Percentiles rank a stretch among this genome's conserved stretches.
Evolutionary conservation across 805 yeast genomes (phyloP).

Genomic region (Candida maltosa): DNA sequence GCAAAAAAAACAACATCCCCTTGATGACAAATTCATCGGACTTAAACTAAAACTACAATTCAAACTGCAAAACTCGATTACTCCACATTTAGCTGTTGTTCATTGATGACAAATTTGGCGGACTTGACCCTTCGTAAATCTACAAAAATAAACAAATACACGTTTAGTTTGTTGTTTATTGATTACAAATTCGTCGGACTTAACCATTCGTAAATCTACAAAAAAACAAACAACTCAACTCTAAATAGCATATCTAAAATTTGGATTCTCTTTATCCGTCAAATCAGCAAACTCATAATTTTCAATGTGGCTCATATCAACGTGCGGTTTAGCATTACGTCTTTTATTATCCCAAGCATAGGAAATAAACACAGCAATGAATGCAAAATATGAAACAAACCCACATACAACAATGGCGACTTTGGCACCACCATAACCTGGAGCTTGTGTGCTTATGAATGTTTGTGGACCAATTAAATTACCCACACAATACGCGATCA

Average conservation of each 20-base stretch:
- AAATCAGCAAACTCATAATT: constrained; percentile 49
- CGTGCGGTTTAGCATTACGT: constrained; percentile 23
- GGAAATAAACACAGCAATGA: constrained; percentile 21
- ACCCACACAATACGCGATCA: constrained; percentile 52
- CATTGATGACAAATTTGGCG: no score
- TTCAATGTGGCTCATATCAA: constrained; percentile 26
- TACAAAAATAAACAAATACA: no score
- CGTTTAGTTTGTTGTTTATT: no score
- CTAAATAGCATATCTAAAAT: constrained; percentile 42
- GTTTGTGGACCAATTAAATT: constrained; percentile 56
- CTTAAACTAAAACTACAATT: no score
- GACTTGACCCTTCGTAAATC: no score
- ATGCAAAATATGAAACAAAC: constrained; percentile 20
- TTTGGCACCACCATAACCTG: constrained; percentile 39
- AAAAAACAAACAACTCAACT: no score
- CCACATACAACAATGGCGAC: constrained; percentile 36
- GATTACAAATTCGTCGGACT: no score
- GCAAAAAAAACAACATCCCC: no score
- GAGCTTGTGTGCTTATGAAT: constrained; percentile 42
- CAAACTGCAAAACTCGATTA: no score
- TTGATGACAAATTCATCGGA: no score
- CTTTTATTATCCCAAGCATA: constrained; percentile 34
- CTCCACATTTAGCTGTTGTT: no score
- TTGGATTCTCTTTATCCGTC: constrained; percentile 53
- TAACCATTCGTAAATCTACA: no score